Evolutionary conservation across 2,329 filamentous ascomycete species (phyloP).

Genomic region (Pyrenophora graminea): DNA sequence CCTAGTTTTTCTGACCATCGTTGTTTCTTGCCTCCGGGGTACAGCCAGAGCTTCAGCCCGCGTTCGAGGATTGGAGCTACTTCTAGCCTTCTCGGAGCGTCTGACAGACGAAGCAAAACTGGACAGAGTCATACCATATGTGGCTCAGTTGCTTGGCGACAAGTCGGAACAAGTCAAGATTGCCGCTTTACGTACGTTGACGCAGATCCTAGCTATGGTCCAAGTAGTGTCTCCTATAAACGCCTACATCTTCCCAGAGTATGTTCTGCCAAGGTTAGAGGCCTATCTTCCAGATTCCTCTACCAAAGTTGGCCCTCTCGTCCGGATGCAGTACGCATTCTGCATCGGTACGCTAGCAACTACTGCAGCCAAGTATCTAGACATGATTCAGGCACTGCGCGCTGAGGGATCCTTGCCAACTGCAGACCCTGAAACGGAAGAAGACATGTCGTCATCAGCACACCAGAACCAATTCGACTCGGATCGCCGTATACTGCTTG

Average conservation of each 20-base stretch:
- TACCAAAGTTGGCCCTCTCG: conserved; percentile 62
- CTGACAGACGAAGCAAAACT: conserved; percentile 95
- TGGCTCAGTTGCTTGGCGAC: conserved; percentile 82
- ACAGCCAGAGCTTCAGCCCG: conserved; percentile 87
- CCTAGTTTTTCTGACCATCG: conserved; percentile 84
- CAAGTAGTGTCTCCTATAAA: conserved; percentile 80
- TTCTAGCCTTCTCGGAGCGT: conserved; percentile 88
- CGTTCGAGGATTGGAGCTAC: conserved; percentile 84
- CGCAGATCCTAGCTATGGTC: conserved; percentile 81
- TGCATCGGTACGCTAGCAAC: conserved; percentile 87
- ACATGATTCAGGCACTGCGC: conserved; percentile 85
- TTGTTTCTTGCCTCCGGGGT: conserved; percentile 86
- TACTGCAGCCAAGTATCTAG: conserved; percentile 81
- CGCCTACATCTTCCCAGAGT: conserved; percentile 69
- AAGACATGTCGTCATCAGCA: conserved; percentile 68
- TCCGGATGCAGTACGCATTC: conserved; percentile 89
- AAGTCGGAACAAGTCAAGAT: conserved; percentile 82
- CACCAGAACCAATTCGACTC: conserved; percentile 87
- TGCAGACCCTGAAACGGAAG: conserved; percentile 78
- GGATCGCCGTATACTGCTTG: conserved; percentile 79
- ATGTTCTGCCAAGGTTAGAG: conserved; percentile 64
- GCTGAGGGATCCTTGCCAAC: conserved; percentile 80
- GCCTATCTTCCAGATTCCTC: conserved; percentile 58
- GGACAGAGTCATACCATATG: conserved; percentile 87
- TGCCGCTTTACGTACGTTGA: conserved; percentile 81